Evolutionary conservation across 441 rosid species (phyloP).

Genomic region (Erodium texanum): DNA sequence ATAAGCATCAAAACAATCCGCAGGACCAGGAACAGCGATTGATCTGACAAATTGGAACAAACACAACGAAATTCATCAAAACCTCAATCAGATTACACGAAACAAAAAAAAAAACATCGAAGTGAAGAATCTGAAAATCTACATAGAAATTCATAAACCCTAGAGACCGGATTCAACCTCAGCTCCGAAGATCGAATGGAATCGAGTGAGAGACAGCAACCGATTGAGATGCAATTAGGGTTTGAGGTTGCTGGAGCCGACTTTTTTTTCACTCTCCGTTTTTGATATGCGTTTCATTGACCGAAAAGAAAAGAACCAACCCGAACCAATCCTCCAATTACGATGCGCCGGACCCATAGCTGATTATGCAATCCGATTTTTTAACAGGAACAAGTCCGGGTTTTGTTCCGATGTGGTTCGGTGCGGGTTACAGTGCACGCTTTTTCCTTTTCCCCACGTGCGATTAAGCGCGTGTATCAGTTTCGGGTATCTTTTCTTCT

Average conservation of each 20-base stretch:
- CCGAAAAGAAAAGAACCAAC: constrained; percentile 20
- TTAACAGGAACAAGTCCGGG: constrained; percentile 56
- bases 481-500: neutral
- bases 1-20: constrained; percentile 24
- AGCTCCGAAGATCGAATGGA: constrained; percentile 19
- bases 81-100: constrained; percentile 1
- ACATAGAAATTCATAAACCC: neutral
- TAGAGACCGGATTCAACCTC: constrained; percentile 3
- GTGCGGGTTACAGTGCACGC: constrained; percentile 25
- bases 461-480: neutral
- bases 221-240: constrained; percentile 29
- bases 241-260: constrained; percentile 21
- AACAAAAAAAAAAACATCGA: constrained; percentile 6
- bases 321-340: constrained; percentile 17
- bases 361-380: constrained; percentile 62
- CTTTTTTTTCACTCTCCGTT: neutral
- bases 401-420: constrained; percentile 33
- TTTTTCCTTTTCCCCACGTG: constrained; percentile 4
- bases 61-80: constrained; percentile 2
- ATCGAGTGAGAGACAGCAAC: constrained; percentile 4
- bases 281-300: constrained; percentile 18
- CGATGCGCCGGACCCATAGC: constrained; percentile 61
- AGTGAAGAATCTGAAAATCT: neutral
- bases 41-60: constrained; percentile 28
- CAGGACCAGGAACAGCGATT: constrained; percentile 23